Evolutionary conservation across 495 filamentous ascomycete genomes (phyloP).

Genomic region (Penicillium silybi): DNA sequence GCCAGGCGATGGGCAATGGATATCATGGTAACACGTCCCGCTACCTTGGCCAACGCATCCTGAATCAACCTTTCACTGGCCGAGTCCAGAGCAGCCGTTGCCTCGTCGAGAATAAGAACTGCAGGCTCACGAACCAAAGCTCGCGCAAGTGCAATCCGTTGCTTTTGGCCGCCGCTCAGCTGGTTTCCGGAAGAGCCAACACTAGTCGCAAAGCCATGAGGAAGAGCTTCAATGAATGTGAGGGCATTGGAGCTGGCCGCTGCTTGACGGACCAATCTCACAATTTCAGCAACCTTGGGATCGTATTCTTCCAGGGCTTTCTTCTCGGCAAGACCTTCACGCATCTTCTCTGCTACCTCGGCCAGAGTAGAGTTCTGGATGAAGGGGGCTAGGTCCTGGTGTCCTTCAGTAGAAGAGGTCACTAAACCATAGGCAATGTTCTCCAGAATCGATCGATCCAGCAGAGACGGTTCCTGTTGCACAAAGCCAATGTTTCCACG

Average conservation of each 20-base stretch:
- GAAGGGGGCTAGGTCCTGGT: constrained; percentile 30
- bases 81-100: constrained; percentile 57
- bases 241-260: constrained; percentile 35
- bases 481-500: constrained; percentile 60
- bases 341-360: constrained; percentile 24
- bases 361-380: constrained; percentile 30
- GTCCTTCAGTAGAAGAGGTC: constrained; percentile 39
- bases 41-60: constrained; percentile 37
- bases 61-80: constrained; percentile 48
- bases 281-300: constrained; percentile 28
- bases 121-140: constrained; percentile 69
- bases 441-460: constrained; percentile 61
- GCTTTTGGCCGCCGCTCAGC: constrained; percentile 59
- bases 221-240: constrained; percentile 44
- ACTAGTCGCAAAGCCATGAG: constrained; percentile 45
- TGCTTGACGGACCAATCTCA: constrained; percentile 36
- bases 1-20: constrained; percentile 40
- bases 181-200: constrained; percentile 51
- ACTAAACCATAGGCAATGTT: constrained; percentile 64
- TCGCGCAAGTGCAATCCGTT: constrained; percentile 61
- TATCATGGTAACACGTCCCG: constrained; percentile 34
- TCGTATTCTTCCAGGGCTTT: constrained; percentile 16
- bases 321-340: constrained; percentile 22
- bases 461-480: constrained; percentile 61
- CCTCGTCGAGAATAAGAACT: constrained; percentile 77